A percentile compares a stretch with the other conserved stretches of the same genome.
phyloP scores from a whole-genome alignment of 2,329 filamentous ascomycete genomes.

The Tothia fuscella region DNA sequence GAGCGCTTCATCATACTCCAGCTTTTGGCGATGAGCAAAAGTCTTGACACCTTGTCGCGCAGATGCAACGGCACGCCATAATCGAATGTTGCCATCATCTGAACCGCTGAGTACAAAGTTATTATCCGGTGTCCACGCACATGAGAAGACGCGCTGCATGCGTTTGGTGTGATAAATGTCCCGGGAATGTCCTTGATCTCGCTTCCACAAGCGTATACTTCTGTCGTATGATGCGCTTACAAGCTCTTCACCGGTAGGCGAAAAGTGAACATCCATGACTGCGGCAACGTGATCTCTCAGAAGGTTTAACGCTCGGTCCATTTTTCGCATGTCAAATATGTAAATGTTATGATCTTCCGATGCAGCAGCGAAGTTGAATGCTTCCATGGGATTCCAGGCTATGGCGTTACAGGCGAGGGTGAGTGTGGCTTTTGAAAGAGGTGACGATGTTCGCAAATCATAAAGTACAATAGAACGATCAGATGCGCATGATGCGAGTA shows the following conservation, averaged over 20 bases:
- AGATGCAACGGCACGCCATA: slow-evolving; percentile 85
- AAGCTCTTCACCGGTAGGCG: slow-evolving; percentile 85
- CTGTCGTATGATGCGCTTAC: slow-evolving; percentile 83
- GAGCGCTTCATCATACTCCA: slow-evolving; percentile 84
- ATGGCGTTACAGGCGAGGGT: slow-evolving; percentile 74
- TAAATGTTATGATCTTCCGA: slow-evolving; percentile 92
- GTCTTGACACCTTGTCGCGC: slow-evolving; percentile 76
- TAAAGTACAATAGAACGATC: slow-evolving; percentile 85
- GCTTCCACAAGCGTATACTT: slow-evolving; percentile 75
- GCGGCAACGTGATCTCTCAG: slow-evolving; percentile 82
- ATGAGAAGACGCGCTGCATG: slow-evolving; percentile 89
- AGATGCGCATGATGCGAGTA: slow-evolving; percentile 72
- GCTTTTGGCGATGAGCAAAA: slow-evolving; percentile 68
- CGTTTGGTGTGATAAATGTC: slow-evolving; percentile 97
- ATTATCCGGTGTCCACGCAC: slow-evolving; percentile 75
- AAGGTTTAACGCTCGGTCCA: slow-evolving; percentile 77
- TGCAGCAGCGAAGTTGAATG: slow-evolving; percentile 86
- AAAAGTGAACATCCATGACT: slow-evolving; percentile 95
- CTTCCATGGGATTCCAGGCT: slow-evolving; percentile 93
- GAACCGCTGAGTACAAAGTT: slow-evolving; percentile 83
- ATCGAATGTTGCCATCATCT: slow-evolving; percentile 80
- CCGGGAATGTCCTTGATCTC: slow-evolving; percentile 68
- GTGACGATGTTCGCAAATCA: slow-evolving; percentile 76
- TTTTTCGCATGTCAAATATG: slow-evolving; percentile 88
- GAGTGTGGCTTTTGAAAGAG: slow-evolving; percentile 69